A percentile compares a stretch with the other conserved stretches of the same genome.
These are phyloP conservation scores for Cryphonectria japonica DNA, from an alignment of 2,329 filamentous ascomycete genomes.

Conservation along the genomic window DNA sequence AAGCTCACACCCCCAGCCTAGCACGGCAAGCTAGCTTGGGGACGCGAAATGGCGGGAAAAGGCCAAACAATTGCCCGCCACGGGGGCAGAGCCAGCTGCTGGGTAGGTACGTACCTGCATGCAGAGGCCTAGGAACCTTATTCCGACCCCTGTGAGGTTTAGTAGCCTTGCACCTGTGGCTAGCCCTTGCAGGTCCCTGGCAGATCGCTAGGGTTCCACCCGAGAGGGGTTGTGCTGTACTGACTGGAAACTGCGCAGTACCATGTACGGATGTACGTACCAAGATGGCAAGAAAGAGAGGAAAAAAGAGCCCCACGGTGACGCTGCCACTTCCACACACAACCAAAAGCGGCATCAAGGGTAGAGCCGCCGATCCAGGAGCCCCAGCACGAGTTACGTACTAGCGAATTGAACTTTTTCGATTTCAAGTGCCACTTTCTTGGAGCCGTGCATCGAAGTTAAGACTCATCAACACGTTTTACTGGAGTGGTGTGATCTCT, in stretches of 20 bases:
- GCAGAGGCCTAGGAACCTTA: conserved; percentile 9
- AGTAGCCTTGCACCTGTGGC: not conserved
- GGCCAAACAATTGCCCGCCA: conserved; percentile 26
- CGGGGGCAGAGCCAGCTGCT: not conserved
- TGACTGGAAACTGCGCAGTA: not conserved
- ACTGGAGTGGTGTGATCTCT: conserved; percentile 23
- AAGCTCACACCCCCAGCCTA: not conserved
- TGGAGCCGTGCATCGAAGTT: not conserved
- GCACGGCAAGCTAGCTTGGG: not conserved
- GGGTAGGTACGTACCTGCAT: not conserved
- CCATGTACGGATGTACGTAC: too few species aligned
- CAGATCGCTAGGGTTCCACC: not conserved
- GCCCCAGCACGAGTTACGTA: conserved; percentile 27
- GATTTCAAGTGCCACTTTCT: conserved; percentile 19
- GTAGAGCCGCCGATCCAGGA: conserved; percentile 37
- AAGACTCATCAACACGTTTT: conserved; percentile 21
- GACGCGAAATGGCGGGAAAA: conserved; percentile 4
- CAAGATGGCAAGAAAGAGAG: not conserved
- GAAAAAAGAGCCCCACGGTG: conserved; percentile 5
- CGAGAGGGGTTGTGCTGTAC: not conserved
- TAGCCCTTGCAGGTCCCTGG: not conserved
- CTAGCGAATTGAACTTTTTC: conserved; percentile 30
- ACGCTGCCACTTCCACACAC: conserved; percentile 3
- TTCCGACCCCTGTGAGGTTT: not conserved
- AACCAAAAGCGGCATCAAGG: not conserved